Percentiles rank a stretch among this genome's conserved stretches.
Evolutionary conservation across 2,329 filamentous ascomycete genomes (phyloP).

Genomic region (Aspergillus floridensis): DNA sequence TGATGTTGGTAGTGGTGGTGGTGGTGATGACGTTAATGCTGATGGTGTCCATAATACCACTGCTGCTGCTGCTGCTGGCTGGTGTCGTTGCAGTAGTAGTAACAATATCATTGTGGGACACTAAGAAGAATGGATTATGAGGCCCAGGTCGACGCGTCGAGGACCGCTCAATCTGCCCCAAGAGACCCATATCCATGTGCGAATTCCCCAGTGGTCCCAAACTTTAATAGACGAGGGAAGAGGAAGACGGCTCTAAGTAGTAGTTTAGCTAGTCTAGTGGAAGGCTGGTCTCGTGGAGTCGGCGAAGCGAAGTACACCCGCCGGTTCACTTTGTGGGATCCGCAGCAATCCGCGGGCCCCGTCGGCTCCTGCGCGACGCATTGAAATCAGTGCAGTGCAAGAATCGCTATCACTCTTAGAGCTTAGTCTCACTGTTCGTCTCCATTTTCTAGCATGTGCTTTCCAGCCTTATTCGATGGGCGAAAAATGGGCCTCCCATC

Average conservation of each 20-base stretch:
- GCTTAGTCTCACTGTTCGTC: not conserved
- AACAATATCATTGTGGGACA: not conserved
- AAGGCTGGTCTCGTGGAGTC: slow-evolving; percentile 15
- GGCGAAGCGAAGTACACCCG: slow-evolving; percentile 15
- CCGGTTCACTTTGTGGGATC: slow-evolving; percentile 10
- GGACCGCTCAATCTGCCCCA: not conserved
- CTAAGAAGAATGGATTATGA: not conserved
- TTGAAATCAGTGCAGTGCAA: not conserved
- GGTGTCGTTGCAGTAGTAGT: too few species aligned
- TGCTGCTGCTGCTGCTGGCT: not conserved
- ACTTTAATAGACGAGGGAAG: slow-evolving; percentile 16
- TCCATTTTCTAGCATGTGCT: not conserved
- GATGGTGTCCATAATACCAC: not conserved
- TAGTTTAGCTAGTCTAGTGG: not conserved
- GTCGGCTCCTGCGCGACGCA: not conserved
- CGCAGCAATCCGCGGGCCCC: not conserved
- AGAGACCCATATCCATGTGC: slow-evolving; percentile 14
- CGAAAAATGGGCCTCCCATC: not conserved
- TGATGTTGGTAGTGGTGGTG: not conserved
- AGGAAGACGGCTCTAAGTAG: not conserved
- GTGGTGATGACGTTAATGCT: not conserved
- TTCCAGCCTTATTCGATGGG: not conserved
- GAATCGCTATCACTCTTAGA: not conserved
- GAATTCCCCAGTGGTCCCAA: slow-evolving; percentile 11
- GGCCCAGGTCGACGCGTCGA: not conserved